Evolutionary conservation across 1,139 yeast species (phyloP).

Genomic region (Groenewaldozyma sp.): DNA sequence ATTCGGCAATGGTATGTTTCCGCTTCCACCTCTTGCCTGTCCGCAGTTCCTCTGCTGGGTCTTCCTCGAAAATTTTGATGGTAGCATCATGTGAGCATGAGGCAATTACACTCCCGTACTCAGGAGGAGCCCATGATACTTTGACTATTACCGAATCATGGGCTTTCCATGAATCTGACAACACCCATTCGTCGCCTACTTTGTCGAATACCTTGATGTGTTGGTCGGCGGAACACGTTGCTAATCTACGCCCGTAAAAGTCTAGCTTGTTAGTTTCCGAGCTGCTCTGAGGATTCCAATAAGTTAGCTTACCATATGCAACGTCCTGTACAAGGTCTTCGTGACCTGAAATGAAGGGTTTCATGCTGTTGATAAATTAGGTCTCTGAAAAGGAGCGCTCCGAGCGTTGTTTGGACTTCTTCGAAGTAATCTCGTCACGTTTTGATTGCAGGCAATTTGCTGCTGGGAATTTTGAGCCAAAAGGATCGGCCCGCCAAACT

Average conservation of each 20-base stretch:
- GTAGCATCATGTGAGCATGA: conserved; percentile 87
- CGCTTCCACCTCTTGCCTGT: conserved; percentile 77
- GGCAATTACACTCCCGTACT: conserved; percentile 78
- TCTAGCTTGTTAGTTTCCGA: conserved; percentile 18
- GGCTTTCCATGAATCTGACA: conserved; percentile 87
- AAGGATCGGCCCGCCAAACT: too few relatives aligned
- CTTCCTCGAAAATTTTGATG: conserved; percentile 85
- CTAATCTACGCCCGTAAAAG: conserved; percentile 80
- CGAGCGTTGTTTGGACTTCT: too few relatives aligned
- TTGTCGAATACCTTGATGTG: conserved; percentile 79
- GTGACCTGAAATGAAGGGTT: conserved; percentile 80
- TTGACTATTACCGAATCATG: conserved; percentile 83
- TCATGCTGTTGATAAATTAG: conserved; percentile 25
- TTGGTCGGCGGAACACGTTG: conserved; percentile 89
- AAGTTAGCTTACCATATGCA: conserved; percentile 47
- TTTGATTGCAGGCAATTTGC: too few relatives aligned
- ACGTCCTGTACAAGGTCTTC: conserved; percentile 86
- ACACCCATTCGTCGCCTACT: conserved; percentile 52
- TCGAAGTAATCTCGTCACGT: too few relatives aligned
- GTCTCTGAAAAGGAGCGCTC: too few relatives aligned
- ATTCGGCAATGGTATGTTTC: conserved; percentile 69
- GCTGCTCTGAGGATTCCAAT: background rate
- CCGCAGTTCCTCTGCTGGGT: conserved; percentile 62
- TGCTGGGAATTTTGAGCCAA: too few relatives aligned
- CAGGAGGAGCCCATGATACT: conserved; percentile 90